Evolutionary conservation across 805 yeast genomes (phyloP), one percentile per base, ranked within the genome.

Genomic region (Clavispora fructus): DNA sequence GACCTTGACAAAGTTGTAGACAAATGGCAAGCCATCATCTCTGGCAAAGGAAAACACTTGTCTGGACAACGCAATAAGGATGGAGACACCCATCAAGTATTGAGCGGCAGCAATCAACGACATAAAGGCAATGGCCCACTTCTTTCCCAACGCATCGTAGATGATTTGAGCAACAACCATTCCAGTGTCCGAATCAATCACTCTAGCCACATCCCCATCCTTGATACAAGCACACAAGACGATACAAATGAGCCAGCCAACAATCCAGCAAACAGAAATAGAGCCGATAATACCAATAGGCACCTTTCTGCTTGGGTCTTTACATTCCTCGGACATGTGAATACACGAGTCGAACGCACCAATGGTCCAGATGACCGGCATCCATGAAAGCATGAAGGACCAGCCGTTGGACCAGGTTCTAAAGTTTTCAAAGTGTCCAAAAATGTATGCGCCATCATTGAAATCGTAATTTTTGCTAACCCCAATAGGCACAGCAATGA

Each of bases 11-110:
- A 41, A 32, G 42, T 40, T 40, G 40, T 42, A 45, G 26, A 41
- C 37, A 48, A 82, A 67, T 4, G 90, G 90, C 45, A 84, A 70
- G 11, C 88, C 89, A 55, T 83, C 80, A 61, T 84, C 91, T 68
- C 91, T 77, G 35, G 87, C 80, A 60, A 83, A 82, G 1, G 88
- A 87, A 82, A 85, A 84, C 39, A 81, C 71, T 59, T 83, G 88
- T 63, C 89, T 75, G 7, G 87, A 80, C 12, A 78, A 73, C 8
- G 88, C 87, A 42, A 81, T 73, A 41, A 81, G 65, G 45, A 78
- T 73, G 3, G 84, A 78, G 23, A 77, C 69, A 27, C 85, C 84
- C 87, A 82, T 83, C 43, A 82, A 64, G 62, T 76, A 80, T 58
- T 82, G 87, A 19, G 84, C 79, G 49, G 72, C 59, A 9, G 80